Conservation (phyloP, 352 stramenopile species). For the Phytophthora hybrid region DNA sequence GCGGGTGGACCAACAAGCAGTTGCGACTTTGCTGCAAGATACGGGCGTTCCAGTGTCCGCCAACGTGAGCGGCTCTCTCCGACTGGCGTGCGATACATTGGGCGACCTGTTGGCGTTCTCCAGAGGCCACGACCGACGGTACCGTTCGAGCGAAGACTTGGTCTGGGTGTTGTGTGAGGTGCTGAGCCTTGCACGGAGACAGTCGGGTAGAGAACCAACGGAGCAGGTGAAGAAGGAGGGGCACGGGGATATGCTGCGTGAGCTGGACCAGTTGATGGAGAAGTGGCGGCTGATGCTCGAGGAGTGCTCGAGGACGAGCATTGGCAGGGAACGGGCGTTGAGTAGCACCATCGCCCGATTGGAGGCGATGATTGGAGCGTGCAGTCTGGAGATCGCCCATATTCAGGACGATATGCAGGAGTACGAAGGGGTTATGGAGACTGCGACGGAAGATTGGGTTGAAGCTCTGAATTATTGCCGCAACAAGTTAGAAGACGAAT, state of each 20-base stretch:
- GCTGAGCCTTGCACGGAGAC: conserved; percentile 28
- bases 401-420: neutral
- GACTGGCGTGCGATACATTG: conserved; percentile 14
- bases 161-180: conserved; percentile 36
- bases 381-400: neutral
- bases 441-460: neutral
- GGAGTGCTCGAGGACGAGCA: neutral
- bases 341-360: conserved; percentile 17
- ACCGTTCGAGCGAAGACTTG: conserved; percentile 13
- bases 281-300: conserved; percentile 19
- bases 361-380: conserved; percentile 6
- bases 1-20: neutral
- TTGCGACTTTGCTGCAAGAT: conserved; percentile 21
- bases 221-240: conserved; percentile 11
- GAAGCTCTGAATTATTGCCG: neutral
- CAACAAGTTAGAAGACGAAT: neutral
- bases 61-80: conserved; percentile 4
- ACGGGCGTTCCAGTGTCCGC: neutral
- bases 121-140: conserved; percentile 8
- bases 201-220: neutral
- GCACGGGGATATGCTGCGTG: neutral
- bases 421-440: conserved; percentile 6
- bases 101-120: conserved; percentile 16
- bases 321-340: conserved; percentile 6
- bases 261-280: conserved; percentile 23